These are phyloP conservation scores for Aaosphaeria arxii DNA, from an alignment of 2,329 filamentous ascomycete genomes.

Conservation along the genomic window DNA sequence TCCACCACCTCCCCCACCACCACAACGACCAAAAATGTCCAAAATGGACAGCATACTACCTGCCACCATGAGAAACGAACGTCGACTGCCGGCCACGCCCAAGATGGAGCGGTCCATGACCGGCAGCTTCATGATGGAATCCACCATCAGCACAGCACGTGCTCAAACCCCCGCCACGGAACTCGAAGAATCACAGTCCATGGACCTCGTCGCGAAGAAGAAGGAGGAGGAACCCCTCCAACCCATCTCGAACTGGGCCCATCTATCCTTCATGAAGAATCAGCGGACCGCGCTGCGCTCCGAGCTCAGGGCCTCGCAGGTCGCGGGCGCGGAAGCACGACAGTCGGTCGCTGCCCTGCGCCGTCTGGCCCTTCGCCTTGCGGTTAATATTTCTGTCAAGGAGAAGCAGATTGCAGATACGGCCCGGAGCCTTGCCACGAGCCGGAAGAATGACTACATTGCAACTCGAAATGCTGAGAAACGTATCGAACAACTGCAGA, in stretches of 20 bases:
- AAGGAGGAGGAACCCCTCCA: constrained; percentile 8
- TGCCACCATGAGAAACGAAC: constrained; percentile 12
- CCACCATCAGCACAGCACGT: constrained; percentile 9
- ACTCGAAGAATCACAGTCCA: constrained; percentile 2
- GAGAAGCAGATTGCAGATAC: constrained; percentile 35
- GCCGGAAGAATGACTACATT: constrained; percentile 29
- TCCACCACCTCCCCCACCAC: constrained; percentile 15
- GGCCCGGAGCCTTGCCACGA: constrained; percentile 28
- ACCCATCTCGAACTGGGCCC: constrained; percentile 35
- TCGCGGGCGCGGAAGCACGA: constrained; percentile 31
- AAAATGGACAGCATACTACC: constrained; percentile 29
- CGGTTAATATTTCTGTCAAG: constrained; percentile 38
- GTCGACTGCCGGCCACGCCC: constrained; percentile 18
- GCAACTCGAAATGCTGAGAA: constrained; percentile 29
- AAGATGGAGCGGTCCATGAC: constrained; percentile 31
- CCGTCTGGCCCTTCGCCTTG: constrained; percentile 36
- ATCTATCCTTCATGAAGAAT: constrained; percentile 33
- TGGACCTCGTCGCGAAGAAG: constrained; percentile 7
- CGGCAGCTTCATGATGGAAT: constrained; percentile 33
- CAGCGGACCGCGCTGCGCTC: constrained; percentile 31
- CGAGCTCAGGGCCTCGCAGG: constrained; percentile 30
- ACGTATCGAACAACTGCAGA: constrained; percentile 29
- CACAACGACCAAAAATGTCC: constrained; percentile 8
- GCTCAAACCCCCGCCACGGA: constrained; percentile 4
- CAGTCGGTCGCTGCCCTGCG: constrained; percentile 33